Evolutionary conservation across 495 filamentous ascomycete genomes (phyloP).

Genomic region (Trichoderma virens): DNA sequence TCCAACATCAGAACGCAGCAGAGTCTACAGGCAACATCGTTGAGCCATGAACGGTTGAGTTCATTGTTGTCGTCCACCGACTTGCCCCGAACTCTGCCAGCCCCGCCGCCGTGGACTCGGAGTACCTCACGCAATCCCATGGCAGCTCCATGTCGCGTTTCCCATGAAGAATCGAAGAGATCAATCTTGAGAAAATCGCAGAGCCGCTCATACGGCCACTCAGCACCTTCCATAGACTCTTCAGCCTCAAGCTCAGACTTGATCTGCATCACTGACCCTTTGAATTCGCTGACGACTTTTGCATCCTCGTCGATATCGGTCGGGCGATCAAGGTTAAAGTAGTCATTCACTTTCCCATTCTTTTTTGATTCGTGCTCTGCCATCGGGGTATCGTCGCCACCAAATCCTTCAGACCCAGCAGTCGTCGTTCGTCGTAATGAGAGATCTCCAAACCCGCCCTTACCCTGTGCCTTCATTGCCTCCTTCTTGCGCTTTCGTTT

Average conservation of each 20-base stretch:
- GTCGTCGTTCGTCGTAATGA: slow-evolving; percentile 59
- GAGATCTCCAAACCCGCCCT: slow-evolving; percentile 78
- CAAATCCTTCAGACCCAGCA: slow-evolving; percentile 37
- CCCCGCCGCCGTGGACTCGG: slow-evolving; percentile 83
- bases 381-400: slow-evolving; percentile 51
- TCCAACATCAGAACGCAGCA: slow-evolving; percentile 96
- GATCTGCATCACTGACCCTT: slow-evolving; percentile 58
- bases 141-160: slow-evolving; percentile 92
- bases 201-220: slow-evolving; percentile 90
- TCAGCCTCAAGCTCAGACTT: slow-evolving; percentile 61
- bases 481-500: slow-evolving; percentile 84
- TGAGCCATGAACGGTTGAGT: slow-evolving; percentile 76
- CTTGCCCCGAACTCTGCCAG: slow-evolving; percentile 70
- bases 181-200: slow-evolving; percentile 91
- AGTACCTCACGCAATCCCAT: slow-evolving; percentile 91
- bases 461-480: slow-evolving; percentile 63
- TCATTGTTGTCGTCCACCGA: slow-evolving; percentile 64
- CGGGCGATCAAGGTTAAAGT: slow-evolving; percentile 75
- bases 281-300: slow-evolving; percentile 93
- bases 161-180: slow-evolving; percentile 90
- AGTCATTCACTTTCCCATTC: slow-evolving; percentile 72
- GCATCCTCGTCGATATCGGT: slow-evolving; percentile 72
- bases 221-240: slow-evolving; percentile 65
- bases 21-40: slow-evolving; percentile 86
- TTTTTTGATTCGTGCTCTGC: slow-evolving; percentile 55